Evolutionary conservation across 495 filamentous ascomycete genomes (phyloP).

Genomic region (Neurospora sublineolata): DNA sequence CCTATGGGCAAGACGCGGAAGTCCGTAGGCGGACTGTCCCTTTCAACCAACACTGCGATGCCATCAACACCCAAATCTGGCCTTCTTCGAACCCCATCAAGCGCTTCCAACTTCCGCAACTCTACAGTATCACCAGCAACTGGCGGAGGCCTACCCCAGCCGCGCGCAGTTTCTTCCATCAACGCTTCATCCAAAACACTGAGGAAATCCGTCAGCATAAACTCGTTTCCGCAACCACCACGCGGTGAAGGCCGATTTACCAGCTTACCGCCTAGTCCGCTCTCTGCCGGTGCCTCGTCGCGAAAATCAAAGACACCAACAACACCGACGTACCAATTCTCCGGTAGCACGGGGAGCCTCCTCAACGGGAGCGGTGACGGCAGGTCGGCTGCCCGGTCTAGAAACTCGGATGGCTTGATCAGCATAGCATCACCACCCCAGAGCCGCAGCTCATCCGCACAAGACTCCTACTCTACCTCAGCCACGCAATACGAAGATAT

Average conservation of each 20-base stretch:
- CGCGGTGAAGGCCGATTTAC: slow-evolving; percentile 42
- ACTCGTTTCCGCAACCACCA: slow-evolving; percentile 84
- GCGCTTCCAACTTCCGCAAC: slow-evolving; percentile 28
- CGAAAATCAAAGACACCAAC: slow-evolving; percentile 32
- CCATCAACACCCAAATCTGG: slow-evolving; percentile 42
- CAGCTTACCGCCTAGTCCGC: slow-evolving; percentile 49
- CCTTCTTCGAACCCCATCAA: slow-evolving; percentile 50
- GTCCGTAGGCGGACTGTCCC: slow-evolving; percentile 39
- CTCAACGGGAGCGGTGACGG: slow-evolving; percentile 67
- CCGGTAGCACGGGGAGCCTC: slow-evolving; percentile 56
- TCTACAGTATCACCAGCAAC: slow-evolving; percentile 31
- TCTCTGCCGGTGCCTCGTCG: slow-evolving; percentile 35
- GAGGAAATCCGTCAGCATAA: slow-evolving; percentile 79
- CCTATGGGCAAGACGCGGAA: slow-evolving; percentile 62
- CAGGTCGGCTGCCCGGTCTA: slow-evolving; percentile 51
- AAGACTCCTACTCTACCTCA: slow-evolving; percentile 82
- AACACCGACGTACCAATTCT: slow-evolving; percentile 26
- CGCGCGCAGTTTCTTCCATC: slow-evolving; percentile 36
- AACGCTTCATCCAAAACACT: slow-evolving; percentile 52
- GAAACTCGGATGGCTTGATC: slow-evolving; percentile 58
- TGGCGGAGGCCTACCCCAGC: slow-evolving; percentile 35
- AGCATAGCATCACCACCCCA: slow-evolving; percentile 70
- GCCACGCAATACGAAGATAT: slow-evolving; percentile 78
- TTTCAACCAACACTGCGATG: slow-evolving; percentile 34
- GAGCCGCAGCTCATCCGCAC: slow-evolving; percentile 78